These are phyloP conservation scores for Dryas alaskensis DNA, from an alignment of 306 rosid genomes.

Conservation along the genomic window DNA sequence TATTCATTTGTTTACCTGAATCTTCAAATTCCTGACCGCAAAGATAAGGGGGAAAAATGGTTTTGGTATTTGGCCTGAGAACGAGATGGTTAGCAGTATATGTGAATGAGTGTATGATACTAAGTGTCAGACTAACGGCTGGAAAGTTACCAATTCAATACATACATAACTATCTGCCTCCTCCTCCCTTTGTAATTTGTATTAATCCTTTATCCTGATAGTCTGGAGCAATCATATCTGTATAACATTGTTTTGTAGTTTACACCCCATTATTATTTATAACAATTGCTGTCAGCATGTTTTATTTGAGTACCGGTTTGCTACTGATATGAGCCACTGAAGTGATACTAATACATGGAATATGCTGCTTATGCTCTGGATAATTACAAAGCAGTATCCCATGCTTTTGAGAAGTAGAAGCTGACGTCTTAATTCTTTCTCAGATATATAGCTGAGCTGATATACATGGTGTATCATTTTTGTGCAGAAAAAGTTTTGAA, in stretches of 20 bases:
- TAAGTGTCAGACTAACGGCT: neutral
- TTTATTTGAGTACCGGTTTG: neutral
- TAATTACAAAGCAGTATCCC: neutral
- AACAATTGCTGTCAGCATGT: neutral
- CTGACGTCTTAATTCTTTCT: neutral
- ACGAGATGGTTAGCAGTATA: neutral
- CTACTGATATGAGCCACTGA: neutral
- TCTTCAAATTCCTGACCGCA: neutral
- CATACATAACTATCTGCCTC: too few relatives aligned
- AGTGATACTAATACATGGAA: neutral
- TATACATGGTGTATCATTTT: conserved; percentile 5
- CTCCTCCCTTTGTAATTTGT: too few relatives aligned
- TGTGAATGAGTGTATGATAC: neutral
- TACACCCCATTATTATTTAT: neutral
- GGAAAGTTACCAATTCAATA: neutral
- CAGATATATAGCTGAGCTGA: conserved; percentile 20
- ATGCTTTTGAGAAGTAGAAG: neutral
- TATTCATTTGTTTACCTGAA: too few relatives aligned
- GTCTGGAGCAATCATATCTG: neutral
- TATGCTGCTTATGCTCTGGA: neutral
- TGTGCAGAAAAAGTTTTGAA: conserved; percentile 58
- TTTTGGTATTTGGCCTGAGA: neutral
- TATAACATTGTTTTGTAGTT: neutral
- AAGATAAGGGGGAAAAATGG: neutral
- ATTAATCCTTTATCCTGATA: too few relatives aligned